Evolutionary conservation across 2,329 filamentous ascomycete species (phyloP).

Genomic region (Colletotrichum sp.): DNA sequence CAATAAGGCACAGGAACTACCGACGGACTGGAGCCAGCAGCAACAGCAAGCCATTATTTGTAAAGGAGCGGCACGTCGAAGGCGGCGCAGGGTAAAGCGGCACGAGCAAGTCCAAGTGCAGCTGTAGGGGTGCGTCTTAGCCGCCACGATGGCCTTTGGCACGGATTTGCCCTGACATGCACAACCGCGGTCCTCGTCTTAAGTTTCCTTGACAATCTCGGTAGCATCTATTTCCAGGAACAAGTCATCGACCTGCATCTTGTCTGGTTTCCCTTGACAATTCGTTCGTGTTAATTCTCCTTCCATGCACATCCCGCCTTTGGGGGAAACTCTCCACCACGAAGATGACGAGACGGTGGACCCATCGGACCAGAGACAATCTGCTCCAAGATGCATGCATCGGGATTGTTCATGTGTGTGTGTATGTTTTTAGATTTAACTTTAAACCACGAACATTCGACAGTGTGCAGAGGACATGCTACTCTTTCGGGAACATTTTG

Average conservation of each 20-base stretch:
- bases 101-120: background rate
- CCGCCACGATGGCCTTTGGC: background rate
- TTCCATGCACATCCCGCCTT: background rate
- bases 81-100: background rate
- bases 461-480: background rate
- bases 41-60: background rate
- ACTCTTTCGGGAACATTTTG: background rate
- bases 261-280: background rate
- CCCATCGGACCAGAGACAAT: background rate
- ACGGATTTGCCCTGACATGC: background rate
- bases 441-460: background rate
- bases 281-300: background rate
- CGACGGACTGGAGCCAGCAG: background rate
- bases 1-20: background rate
- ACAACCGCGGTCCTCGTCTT: background rate
- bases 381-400: background rate
- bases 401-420: background rate
- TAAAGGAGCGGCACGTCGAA: background rate
- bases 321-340: background rate
- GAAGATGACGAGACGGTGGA: background rate
- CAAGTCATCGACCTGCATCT: background rate
- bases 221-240: background rate
- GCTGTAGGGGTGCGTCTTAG: background rate
- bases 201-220: slow-evolving; percentile 4
- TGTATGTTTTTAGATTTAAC: background rate